phyloP scores from a whole-genome alignment of 106 monocot species.

The Dendrobium huoshanense region DNA sequence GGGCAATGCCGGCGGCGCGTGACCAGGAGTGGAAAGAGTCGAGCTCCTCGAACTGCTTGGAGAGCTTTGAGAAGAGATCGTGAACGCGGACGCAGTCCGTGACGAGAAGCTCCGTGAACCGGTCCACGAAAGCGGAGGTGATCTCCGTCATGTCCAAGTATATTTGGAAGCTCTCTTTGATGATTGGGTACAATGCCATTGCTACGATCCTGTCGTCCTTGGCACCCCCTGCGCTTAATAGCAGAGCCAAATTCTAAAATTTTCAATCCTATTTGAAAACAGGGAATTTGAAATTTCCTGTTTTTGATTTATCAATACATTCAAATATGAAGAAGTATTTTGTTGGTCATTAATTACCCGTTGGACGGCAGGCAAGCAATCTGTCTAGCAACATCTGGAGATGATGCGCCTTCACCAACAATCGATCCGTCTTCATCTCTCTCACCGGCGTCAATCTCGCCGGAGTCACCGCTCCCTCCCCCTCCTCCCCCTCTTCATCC shows the following conservation, averaged over 20 bases:
- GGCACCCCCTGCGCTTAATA: constrained; percentile 43
- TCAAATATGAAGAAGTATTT: too few relatives aligned
- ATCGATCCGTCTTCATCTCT: constrained; percentile 49
- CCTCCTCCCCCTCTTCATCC: constrained; percentile 5
- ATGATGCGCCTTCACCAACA: constrained; percentile 44
- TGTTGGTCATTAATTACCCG: constrained; percentile 22
- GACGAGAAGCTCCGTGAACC: constrained; percentile 66
- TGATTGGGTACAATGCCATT: constrained; percentile 63
- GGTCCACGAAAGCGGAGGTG: constrained; percentile 56
- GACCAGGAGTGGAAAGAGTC: constrained; percentile 55
- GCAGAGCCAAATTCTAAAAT: too few relatives aligned
- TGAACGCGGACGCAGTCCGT: constrained; percentile 52
- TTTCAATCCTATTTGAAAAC: too few relatives aligned
- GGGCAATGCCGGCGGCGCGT: constrained; percentile 43
- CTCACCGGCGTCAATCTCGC: constrained; percentile 37
- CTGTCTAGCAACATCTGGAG: constrained; percentile 70
- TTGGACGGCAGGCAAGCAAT: constrained; percentile 72
- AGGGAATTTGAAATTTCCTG: too few relatives aligned
- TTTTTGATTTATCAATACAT: too few relatives aligned
- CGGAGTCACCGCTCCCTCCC: not conserved
- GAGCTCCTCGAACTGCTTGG: constrained; percentile 85
- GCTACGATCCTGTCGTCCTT: constrained; percentile 63
- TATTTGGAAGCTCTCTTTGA: constrained; percentile 88
- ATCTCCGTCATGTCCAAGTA: constrained; percentile 64
- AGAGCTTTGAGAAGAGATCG: constrained; percentile 52